Percentiles rank a stretch among this genome's conserved stretches.
Conservation (phyloP, 768 basidiomycete species). For the Pleurotus pulmonarius region DNA sequence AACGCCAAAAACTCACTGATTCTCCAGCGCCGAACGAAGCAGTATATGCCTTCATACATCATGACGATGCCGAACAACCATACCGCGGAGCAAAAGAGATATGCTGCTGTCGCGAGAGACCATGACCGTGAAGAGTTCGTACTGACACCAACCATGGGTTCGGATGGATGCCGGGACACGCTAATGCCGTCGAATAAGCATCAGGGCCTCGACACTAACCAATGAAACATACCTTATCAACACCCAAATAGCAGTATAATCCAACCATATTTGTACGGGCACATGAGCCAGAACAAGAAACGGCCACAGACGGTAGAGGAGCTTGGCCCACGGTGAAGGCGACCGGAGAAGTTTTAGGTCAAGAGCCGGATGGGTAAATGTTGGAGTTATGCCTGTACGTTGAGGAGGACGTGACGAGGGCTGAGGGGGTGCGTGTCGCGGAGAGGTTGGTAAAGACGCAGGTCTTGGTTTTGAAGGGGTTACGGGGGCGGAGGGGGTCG, state of each 20-base stretch:
- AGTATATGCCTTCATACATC: constrained; percentile 75
- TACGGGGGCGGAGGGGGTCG: constrained; percentile 17
- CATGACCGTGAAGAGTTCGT: constrained; percentile 49
- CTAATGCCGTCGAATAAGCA: constrained; percentile 29
- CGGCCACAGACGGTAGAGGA: constrained; percentile 71
- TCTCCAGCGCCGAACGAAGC: constrained; percentile 73
- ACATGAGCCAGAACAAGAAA: constrained; percentile 69
- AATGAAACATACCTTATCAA: constrained; percentile 63
- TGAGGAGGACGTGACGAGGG: constrained; percentile 25
- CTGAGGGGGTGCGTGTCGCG: constrained; percentile 16
- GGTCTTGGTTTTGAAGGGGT: constrained; percentile 7
- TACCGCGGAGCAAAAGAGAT: constrained; percentile 74
- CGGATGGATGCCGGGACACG: constrained; percentile 71
- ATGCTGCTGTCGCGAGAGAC: constrained; percentile 80
- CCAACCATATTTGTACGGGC: constrained; percentile 78
- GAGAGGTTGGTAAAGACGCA: constrained; percentile 39
- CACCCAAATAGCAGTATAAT: constrained; percentile 85
- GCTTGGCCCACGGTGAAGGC: constrained; percentile 48
- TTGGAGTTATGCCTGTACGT: constrained; percentile 45
- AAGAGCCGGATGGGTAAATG: constrained; percentile 65
- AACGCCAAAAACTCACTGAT: constrained; percentile 54
- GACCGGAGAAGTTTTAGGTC: constrained; percentile 64
- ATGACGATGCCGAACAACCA: constrained; percentile 74
- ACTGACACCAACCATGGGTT: constrained; percentile 57
- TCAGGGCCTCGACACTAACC: background rate